phyloP scores from a whole-genome alignment of 192 early-diverging fungal species.

The Piromyces sp. region DNA sequence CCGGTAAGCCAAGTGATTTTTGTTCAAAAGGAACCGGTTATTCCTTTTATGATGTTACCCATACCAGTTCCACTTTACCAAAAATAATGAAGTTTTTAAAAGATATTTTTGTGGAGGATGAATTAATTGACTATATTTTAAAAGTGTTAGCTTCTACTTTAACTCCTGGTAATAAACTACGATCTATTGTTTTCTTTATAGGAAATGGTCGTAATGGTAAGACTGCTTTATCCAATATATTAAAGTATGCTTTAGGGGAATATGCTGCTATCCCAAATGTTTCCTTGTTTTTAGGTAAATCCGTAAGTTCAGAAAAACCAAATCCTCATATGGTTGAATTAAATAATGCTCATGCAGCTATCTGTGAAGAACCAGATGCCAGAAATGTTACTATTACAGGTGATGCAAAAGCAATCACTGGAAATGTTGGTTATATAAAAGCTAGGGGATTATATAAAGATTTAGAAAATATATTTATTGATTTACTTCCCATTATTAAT shows the following conservation, averaged over 20 bases:
- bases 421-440: not conserved
- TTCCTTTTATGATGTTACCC: not conserved
- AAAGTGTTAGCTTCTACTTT: not conserved
- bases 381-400: not conserved
- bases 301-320: not conserved
- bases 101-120: not conserved
- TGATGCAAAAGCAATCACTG: not conserved
- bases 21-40: not conserved
- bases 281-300: not conserved
- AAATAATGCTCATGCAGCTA: not conserved
- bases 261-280: not conserved
- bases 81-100: not conserved
- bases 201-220: not conserved
- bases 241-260: not conserved
- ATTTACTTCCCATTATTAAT: not conserved
- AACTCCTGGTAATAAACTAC: not conserved
- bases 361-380: not conserved
- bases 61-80: not conserved
- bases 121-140: not conserved
- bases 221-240: not conserved
- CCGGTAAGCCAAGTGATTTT: not conserved
- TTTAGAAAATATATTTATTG: not conserved
- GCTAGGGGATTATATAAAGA: not conserved
- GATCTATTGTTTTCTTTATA: not conserved
- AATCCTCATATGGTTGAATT: not conserved